A percentile compares a stretch with the other conserved stretches of the same genome.
phyloP scores from a whole-genome alignment of 306 rosid species.

The Lablab purpureus region DNA sequence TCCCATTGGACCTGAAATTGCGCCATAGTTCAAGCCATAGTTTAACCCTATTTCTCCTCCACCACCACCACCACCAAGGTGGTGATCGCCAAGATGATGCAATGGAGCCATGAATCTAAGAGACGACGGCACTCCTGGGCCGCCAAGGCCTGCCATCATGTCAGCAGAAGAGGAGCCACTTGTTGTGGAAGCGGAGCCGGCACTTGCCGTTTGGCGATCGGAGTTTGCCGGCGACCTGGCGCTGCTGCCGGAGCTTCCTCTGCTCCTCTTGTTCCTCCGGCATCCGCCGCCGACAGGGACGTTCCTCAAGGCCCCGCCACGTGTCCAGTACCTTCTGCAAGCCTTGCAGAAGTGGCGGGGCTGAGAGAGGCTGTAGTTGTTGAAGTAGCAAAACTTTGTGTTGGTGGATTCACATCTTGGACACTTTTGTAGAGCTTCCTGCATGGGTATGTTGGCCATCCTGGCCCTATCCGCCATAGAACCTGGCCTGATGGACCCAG shows the following conservation, averaged over 20 bases:
- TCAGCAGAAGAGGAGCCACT: slow-evolving; percentile 53
- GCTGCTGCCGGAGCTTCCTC: slow-evolving; percentile 43
- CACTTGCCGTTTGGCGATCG: slow-evolving; percentile 59
- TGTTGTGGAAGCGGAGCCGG: slow-evolving; percentile 49
- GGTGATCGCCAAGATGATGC: slow-evolving; percentile 57
- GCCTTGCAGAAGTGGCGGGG: slow-evolving; percentile 98
- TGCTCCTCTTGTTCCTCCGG: slow-evolving; percentile 80
- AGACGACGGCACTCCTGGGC: slow-evolving; percentile 45
- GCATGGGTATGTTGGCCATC: slow-evolving; percentile 83
- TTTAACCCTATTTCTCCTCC: slow-evolving; percentile 64
- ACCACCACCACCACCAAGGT: slow-evolving; percentile 36
- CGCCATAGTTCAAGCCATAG: slow-evolving; percentile 62
- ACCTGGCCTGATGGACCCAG: slow-evolving; percentile 68
- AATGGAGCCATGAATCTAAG: slow-evolving; percentile 68
- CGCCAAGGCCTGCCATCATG: slow-evolving; percentile 44
- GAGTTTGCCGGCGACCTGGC: slow-evolving; percentile 72
- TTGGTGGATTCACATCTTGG: slow-evolving; percentile 92
- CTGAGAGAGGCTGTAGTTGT: slow-evolving; percentile 93
- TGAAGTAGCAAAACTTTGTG: slow-evolving; percentile 94
- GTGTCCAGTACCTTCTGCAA: slow-evolving; percentile 89
- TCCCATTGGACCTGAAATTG: slow-evolving; percentile 57
- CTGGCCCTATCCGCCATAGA: slow-evolving; percentile 90
- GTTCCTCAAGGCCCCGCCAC: slow-evolving; percentile 78
- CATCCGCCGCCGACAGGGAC: slow-evolving; percentile 96
- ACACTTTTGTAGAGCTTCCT: slow-evolving; percentile 72